Evolutionary conservation across 1,139 yeast genomes (phyloP).

Genomic region (Yarrowia galli): DNA sequence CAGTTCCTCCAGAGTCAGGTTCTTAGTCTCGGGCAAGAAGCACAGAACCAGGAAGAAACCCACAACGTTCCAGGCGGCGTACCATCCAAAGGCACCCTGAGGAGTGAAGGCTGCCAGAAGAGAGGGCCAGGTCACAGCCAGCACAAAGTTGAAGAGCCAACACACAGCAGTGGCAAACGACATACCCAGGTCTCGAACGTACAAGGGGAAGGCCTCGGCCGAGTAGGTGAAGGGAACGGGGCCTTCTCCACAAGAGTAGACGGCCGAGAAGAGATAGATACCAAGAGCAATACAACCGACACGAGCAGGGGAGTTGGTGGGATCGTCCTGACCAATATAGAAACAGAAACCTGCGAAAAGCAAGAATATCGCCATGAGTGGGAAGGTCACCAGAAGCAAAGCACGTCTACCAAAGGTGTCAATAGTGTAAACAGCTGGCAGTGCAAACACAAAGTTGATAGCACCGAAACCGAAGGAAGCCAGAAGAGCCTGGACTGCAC

Average conservation of each 20-base stretch:
- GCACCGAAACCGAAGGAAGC: constrained; percentile 91
- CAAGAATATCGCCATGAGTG: constrained; percentile 71
- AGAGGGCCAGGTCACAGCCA: constrained; percentile 86
- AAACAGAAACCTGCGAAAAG: constrained; percentile 80
- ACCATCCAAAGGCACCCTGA: constrained; percentile 88
- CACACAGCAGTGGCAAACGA: constrained; percentile 85
- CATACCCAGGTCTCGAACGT: constrained; percentile 86
- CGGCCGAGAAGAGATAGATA: constrained; percentile 73
- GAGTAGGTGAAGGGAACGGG: constrained; percentile 92
- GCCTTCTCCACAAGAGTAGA: constrained; percentile 87
- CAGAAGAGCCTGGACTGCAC: constrained; percentile 65
- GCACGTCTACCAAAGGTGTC: constrained; percentile 81
- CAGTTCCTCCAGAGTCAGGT: constrained; percentile 59
- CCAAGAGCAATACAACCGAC: constrained; percentile 73
- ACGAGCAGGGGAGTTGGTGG: constrained; percentile 55
- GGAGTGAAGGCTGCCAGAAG: constrained; percentile 69
- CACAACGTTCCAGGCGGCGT: constrained; percentile 84
- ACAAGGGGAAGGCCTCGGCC: constrained; percentile 86
- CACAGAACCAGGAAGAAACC: constrained; percentile 62
- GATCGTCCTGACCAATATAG: constrained; percentile 58
- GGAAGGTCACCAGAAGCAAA: constrained; percentile 74
- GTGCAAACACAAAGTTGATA: constrained; percentile 78
- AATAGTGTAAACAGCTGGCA: constrained; percentile 84
- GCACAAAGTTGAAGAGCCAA: constrained; percentile 84
- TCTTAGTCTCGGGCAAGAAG: constrained; percentile 68